Conservation (phyloP, 768 basidiomycete species). For the Collybia mongolica region DNA sequence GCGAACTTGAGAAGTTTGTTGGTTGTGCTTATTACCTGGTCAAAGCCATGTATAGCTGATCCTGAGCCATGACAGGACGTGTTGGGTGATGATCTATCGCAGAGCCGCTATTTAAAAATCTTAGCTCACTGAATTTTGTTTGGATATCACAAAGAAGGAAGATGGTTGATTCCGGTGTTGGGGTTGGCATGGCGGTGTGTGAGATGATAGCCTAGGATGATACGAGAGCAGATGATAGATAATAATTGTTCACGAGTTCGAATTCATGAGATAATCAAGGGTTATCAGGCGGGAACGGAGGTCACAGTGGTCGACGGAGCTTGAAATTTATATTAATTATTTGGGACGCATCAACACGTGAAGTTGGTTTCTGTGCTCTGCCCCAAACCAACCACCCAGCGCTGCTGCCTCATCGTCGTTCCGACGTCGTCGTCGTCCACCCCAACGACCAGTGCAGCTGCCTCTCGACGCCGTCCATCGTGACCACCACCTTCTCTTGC, state of each 20-base stretch:
- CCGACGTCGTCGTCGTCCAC: slow-evolving; percentile 5
- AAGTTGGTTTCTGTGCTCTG: slow-evolving; percentile 17
- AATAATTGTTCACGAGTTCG: background rate
- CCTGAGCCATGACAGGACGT: slow-evolving; percentile 12
- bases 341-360: slow-evolving; percentile 12
- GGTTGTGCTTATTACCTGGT: slow-evolving; percentile 64
- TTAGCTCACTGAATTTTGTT: slow-evolving; percentile 60
- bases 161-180: slow-evolving; percentile 39
- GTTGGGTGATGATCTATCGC: slow-evolving; percentile 2
- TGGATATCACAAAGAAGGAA: slow-evolving; percentile 89
- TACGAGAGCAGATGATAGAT: background rate
- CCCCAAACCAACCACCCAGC: slow-evolving; percentile 12
- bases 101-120: background rate
- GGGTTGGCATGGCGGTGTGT: slow-evolving; percentile 21
- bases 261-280: background rate
- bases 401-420: slow-evolving; percentile 8
- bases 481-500: slow-evolving; percentile 16
- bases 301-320: background rate
- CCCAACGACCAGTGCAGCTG: slow-evolving; percentile 12
- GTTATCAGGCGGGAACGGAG: background rate
- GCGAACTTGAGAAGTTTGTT: slow-evolving; percentile 79
- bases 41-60: slow-evolving; percentile 65
- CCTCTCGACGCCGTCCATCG: slow-evolving; percentile 1
- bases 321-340: background rate
- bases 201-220: slow-evolving; percentile 1